phyloP scores from a whole-genome alignment of 2,329 filamentous ascomycete genomes.

The Monosporascus ibericus region DNA sequence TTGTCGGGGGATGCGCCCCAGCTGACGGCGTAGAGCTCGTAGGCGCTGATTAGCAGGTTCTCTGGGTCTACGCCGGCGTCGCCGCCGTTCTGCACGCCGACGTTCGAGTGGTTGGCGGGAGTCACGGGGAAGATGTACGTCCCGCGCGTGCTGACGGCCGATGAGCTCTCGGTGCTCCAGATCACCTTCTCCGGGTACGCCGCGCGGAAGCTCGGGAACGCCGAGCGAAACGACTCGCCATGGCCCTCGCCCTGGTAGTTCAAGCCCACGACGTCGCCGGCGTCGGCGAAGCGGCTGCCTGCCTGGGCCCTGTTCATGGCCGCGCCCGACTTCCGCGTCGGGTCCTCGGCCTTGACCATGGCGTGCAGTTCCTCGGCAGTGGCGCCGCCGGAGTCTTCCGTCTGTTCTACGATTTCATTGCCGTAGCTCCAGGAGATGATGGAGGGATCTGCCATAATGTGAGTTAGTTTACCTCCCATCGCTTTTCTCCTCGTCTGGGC shows the following conservation, averaged over 20 bases:
- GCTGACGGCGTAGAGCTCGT: slow-evolving; percentile 43
- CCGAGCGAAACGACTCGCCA: slow-evolving; percentile 3
- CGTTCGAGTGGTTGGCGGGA: slow-evolving; percentile 27
- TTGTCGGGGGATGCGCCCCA: slow-evolving; percentile 47
- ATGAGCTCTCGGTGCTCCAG: slow-evolving; percentile 35
- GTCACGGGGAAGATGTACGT: slow-evolving; percentile 48
- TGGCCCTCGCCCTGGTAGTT: slow-evolving; percentile 51
- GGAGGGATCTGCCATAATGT: slow-evolving; percentile 31
- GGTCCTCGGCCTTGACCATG: slow-evolving; percentile 40
- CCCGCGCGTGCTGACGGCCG: slow-evolving; percentile 42
- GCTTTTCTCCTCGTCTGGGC: background rate
- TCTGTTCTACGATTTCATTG: slow-evolving; percentile 44
- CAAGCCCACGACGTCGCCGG: slow-evolving; percentile 42
- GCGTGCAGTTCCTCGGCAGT: slow-evolving; percentile 30
- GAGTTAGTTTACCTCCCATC: background rate
- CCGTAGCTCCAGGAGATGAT: slow-evolving; percentile 47
- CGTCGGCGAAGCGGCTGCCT: slow-evolving; percentile 29
- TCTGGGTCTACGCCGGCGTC: slow-evolving; percentile 32
- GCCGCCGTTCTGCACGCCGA: slow-evolving; percentile 19
- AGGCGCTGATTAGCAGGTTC: slow-evolving; percentile 36
- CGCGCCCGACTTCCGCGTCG: slow-evolving; percentile 37
- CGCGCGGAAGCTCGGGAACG: slow-evolving; percentile 37
- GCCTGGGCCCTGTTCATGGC: slow-evolving; percentile 41
- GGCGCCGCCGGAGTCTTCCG: slow-evolving; percentile 23
- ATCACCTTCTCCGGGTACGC: slow-evolving; percentile 42